Evolutionary conservation across 139 green algal species (phyloP), one percentile per base, ranked within the genome.

Genomic region (Protoeuglena noctilucae): DNA sequence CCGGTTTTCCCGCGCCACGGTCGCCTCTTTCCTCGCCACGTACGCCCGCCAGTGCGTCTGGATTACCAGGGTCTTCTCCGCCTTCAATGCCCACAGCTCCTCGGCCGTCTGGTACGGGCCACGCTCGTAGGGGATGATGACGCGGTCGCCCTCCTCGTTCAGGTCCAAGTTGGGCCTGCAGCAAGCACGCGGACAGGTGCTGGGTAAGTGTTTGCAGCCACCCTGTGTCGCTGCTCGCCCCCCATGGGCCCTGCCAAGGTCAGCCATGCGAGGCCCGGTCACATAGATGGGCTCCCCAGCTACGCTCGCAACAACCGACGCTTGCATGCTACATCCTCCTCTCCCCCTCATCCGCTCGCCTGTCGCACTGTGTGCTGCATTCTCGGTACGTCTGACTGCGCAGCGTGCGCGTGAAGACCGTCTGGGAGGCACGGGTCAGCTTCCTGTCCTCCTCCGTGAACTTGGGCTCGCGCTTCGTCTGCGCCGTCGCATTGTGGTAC

Each of bases 401-500:
- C 28, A 49, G 57, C 26, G 48, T 58, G 47, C 62, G 56, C 23
- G 56, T 40, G 23, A 79, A 59, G 3, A 72, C 52, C 17, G 80
- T 84, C 65, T 87, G 77, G 6, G 71, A 80, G 40, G 84, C 64
- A 12, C 78, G 56, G n/a, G 59, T 71, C 28, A 79, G 55, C 67
- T 79, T 73, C 26, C 46, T 48, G 62, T 73, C 63, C n/a, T 29
- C 64, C 39, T 55, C 40, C 50, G 41, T 46, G 45, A 60, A 69
- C 48, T 70, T 64, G 51, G 72, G 54, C 19, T 59, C 65, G 50
- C 63, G 51, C 18, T 63, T 54, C n/a, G 81, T 85, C 68, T 88
- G 73, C 5, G 52, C 79, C n/a, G 22, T 40, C 17, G 75, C 77
- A 60, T 93, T 73, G 58, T 86, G 79, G 68, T 79, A 89, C 14